These are phyloP conservation scores for Venustampulla echinocandica DNA, from an alignment of 495 filamentous ascomycete genomes.

Conservation along the genomic window DNA sequence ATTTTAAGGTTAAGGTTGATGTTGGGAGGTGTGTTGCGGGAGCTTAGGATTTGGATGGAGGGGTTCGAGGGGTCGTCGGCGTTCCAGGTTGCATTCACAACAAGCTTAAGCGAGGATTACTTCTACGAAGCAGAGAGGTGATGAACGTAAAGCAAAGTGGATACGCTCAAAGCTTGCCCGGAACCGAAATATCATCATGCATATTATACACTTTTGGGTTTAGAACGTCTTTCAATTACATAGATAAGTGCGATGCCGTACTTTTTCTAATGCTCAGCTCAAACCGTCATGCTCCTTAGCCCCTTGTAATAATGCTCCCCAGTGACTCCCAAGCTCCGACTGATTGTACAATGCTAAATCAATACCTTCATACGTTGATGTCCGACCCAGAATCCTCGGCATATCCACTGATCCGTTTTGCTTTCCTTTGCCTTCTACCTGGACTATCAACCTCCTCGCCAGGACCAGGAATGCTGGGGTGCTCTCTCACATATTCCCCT, in stretches of 20 bases:
- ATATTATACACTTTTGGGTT: too few relatives aligned
- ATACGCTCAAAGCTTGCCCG: too few relatives aligned
- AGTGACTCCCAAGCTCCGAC: conserved; percentile 4
- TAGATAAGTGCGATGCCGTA: background rate
- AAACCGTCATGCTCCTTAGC: background rate
- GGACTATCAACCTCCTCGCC: conserved; percentile 26
- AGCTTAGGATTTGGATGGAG: conserved; percentile 7
- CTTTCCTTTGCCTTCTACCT: conserved; percentile 20
- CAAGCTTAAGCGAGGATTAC: too few relatives aligned
- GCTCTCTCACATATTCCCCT: conserved; percentile 50
- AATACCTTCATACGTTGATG: conserved; percentile 9
- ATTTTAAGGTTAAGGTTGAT: conserved; percentile 18
- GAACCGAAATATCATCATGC: too few relatives aligned
- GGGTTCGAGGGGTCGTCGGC: conserved; percentile 3
- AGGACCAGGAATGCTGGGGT: conserved; percentile 38
- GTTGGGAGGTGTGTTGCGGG: conserved; percentile 2
- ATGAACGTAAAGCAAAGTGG: too few relatives aligned
- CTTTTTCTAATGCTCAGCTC: background rate
- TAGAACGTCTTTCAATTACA: too few relatives aligned
- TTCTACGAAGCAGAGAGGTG: too few relatives aligned
- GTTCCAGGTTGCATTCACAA: conserved; percentile 3
- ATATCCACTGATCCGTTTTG: conserved; percentile 23
- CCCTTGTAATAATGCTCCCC: conserved; percentile 1
- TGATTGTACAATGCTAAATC: conserved; percentile 10
- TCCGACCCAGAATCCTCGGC: conserved; percentile 23